phyloP scores from a whole-genome alignment of 176 grass and related monocot species.

The Hyparrhenia diplandra region DNA sequence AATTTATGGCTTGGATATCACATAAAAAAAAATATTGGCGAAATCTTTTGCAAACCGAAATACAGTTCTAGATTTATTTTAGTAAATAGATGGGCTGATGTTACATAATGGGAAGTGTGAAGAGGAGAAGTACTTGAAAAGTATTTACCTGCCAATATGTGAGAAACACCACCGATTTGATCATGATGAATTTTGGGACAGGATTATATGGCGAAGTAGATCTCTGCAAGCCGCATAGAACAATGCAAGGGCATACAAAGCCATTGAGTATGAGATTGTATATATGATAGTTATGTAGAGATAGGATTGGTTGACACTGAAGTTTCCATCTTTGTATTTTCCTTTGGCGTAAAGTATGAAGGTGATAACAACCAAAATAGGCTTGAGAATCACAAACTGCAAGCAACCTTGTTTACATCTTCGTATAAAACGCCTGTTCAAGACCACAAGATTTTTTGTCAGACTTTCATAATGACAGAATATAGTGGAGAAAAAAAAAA shows the following conservation, averaged over 20 bases:
- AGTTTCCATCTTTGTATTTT: constrained; percentile 91
- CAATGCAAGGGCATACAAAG: constrained; percentile 81
- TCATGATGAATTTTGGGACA: constrained; percentile 93
- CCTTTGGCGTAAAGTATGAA: constrained; percentile 95
- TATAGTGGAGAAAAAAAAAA: not conserved
- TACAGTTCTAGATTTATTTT: not conserved
- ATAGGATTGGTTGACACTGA: constrained; percentile 91
- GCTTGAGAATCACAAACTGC: constrained; percentile 99
- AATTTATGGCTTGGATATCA: constrained; percentile 1
- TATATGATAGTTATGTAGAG: constrained; percentile 99
- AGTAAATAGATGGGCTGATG: not conserved
- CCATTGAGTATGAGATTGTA: constrained; percentile 89
- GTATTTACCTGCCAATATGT: constrained; percentile 94
- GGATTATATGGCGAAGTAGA: constrained; percentile 90
- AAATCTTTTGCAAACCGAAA: not conserved
- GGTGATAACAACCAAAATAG: constrained; percentile 94
- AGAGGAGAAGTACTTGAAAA: not conserved
- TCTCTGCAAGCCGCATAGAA: constrained; percentile 96
- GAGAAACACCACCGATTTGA: constrained; percentile 98
- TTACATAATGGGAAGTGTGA: too few species aligned
- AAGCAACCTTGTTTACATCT: constrained; percentile 98
- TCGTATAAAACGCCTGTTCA: constrained; percentile 91
- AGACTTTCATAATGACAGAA: not conserved
- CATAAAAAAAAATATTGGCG: not conserved
- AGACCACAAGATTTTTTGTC: constrained; percentile 3